Percentiles rank a stretch among this genome's conserved stretches.
phyloP scores from a whole-genome alignment of 2,329 filamentous ascomycete species.

The Juglanconis oblonga region DNA sequence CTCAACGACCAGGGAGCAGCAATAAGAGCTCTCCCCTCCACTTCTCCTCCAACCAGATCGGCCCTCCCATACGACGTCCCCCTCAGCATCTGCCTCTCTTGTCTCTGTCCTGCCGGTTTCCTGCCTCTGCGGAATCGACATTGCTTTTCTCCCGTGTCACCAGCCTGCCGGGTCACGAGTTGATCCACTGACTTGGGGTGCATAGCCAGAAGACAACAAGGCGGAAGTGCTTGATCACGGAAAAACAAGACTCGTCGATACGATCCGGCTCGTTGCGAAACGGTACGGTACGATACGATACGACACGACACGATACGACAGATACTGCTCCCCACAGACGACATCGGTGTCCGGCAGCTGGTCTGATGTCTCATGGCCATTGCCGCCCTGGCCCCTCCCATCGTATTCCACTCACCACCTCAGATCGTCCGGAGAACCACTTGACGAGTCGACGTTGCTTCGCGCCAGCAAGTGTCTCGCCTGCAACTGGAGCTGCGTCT shows the following conservation, averaged over 20 bases:
- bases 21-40: conserved; percentile 14
- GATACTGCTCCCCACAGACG: not conserved
- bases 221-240: not conserved
- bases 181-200: not conserved
- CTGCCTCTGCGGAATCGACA: not conserved
- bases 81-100: not conserved
- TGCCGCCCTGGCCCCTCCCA: conserved; percentile 15
- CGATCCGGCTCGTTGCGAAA: not conserved
- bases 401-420: conserved; percentile 7
- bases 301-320: not conserved
- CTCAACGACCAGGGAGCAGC: conserved; percentile 6
- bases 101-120: not conserved
- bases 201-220: not conserved
- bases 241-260: not conserved
- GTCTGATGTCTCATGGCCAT: conserved; percentile 9
- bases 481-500: conserved; percentile 18
- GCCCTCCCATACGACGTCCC: conserved; percentile 1
- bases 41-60: conserved; percentile 13
- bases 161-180: not conserved
- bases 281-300: not conserved
- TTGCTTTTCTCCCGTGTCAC: not conserved
- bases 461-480: conserved; percentile 11
- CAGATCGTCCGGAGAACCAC: conserved; percentile 10
- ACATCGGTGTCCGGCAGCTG: not conserved
- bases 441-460: conserved; percentile 9